A percentile compares a stretch with the other conserved stretches of the same genome.
These are phyloP conservation scores for Flaveria brownii DNA, from an alignment of 129 eudicot species.

Conservation along the genomic window DNA sequence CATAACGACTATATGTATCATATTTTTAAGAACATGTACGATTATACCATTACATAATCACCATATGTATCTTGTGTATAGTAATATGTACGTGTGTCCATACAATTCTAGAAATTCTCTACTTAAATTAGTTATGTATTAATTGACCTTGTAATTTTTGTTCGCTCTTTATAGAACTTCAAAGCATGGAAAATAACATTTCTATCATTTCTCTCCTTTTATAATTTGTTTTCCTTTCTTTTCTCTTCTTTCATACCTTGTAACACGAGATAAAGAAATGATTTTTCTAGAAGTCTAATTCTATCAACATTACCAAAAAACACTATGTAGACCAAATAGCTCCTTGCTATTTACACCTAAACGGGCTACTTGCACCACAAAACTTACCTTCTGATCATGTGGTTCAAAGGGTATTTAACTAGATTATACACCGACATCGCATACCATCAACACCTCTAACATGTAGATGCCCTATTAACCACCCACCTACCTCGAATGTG, in stretches of 20 bases:
- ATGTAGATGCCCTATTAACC: neutral
- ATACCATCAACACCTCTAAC: slow-evolving; percentile 14
- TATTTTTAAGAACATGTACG: too few relatives aligned
- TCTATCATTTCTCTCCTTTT: too few relatives aligned
- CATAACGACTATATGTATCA: too few relatives aligned
- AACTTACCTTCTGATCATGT: neutral
- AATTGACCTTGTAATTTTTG: too few relatives aligned
- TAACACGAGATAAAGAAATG: neutral
- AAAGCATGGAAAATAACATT: too few relatives aligned
- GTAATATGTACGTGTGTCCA: too few relatives aligned
- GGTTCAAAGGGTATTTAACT: neutral
- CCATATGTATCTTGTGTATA: too few relatives aligned
- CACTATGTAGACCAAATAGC: slow-evolving; percentile 3
- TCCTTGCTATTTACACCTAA: neutral
- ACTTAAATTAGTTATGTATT: too few relatives aligned
- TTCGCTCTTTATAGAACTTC: too few relatives aligned
- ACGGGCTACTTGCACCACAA: slow-evolving; percentile 3
- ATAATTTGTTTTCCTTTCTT: neutral
- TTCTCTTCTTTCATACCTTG: neutral
- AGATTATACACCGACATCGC: neutral
- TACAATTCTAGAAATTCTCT: neutral
- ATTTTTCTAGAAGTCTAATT: neutral
- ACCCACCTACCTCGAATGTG: neutral
- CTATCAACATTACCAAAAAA: neutral
- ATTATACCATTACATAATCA: too few relatives aligned